phyloP scores from a whole-genome alignment of 2,329 filamentous ascomycete genomes.

The Alternaria gansuensis region DNA sequence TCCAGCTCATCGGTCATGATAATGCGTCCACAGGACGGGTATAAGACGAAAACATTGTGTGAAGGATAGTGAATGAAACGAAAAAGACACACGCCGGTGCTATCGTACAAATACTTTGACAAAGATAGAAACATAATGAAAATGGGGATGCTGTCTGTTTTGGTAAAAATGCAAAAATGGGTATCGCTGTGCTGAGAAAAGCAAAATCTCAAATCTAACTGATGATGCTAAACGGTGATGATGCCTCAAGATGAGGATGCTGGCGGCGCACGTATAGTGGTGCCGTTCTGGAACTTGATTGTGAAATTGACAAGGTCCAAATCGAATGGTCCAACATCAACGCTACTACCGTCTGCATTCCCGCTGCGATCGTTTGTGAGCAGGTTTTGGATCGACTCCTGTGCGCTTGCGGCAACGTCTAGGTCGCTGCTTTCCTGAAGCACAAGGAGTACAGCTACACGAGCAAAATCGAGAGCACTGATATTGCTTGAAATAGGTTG shows the following conservation, averaged over 20 bases:
- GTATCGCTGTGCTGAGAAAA: conserved; percentile 29
- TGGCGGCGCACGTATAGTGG: conserved; percentile 35
- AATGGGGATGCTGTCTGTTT: conserved; percentile 4
- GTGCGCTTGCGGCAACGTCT: conserved; percentile 54
- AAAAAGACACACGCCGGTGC: not conserved
- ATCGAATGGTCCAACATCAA: conserved; percentile 44
- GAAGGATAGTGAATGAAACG: conserved; percentile 16
- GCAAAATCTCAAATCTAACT: conserved; percentile 1
- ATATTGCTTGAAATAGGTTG: conserved; percentile 50
- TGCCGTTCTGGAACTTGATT: conserved; percentile 48
- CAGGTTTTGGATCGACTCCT: conserved; percentile 55
- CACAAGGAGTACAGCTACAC: conserved; percentile 57
- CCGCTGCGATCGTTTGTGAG: conserved; percentile 44
- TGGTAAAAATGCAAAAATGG: conserved; percentile 21
- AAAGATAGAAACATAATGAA: not conserved
- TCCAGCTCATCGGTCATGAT: conserved; percentile 36
- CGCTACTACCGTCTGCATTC: conserved; percentile 32
- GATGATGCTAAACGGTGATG: not conserved
- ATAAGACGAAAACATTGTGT: conserved; percentile 20
- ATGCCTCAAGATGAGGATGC: conserved; percentile 12
- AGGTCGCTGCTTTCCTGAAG: conserved; percentile 55
- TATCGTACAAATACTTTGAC: conserved; percentile 24
- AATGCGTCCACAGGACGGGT: conserved; percentile 38
- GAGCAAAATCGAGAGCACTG: conserved; percentile 57
- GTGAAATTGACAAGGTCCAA: conserved; percentile 46